Conservation (phyloP, 495 filamentous ascomycete genomes). For the Pyronema omphalodes region DNA sequence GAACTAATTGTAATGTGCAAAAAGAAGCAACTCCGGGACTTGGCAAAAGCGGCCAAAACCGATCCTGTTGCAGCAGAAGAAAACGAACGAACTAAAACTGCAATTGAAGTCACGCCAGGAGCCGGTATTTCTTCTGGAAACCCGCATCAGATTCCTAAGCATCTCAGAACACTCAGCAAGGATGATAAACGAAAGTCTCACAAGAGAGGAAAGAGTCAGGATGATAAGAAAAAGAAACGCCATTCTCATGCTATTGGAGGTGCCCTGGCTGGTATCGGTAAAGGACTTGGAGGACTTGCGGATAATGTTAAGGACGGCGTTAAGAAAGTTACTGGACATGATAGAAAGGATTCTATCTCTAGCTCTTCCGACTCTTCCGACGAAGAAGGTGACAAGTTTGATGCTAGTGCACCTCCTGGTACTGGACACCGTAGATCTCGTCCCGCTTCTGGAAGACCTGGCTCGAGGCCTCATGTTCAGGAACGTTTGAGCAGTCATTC, state of each 20-base stretch:
- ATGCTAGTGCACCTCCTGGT: too few species aligned
- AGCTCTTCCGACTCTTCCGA: too few species aligned
- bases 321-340: slow-evolving; percentile 12
- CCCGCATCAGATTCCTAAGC: slow-evolving; percentile 47
- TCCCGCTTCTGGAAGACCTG: too few species aligned
- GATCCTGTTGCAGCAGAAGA: slow-evolving; percentile 13
- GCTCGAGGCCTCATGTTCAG: too few species aligned
- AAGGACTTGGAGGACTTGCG: too few species aligned
- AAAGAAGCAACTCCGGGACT: slow-evolving; percentile 51
- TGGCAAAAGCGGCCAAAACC: slow-evolving; percentile 44
- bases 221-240: too few species aligned
- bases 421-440: too few species aligned
- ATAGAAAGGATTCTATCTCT: slow-evolving; percentile 25
- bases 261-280: too few species aligned
- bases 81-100: neutral
- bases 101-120: slow-evolving; percentile 21
- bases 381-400: too few species aligned
- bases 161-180: slow-evolving; percentile 6
- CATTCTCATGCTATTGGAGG: too few species aligned
- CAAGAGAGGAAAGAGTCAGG: slow-evolving; percentile 10
- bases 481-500: too few species aligned
- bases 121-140: slow-evolving; percentile 67
- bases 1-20: slow-evolving; percentile 62
- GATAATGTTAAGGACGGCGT: too few species aligned
- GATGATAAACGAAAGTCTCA: slow-evolving; percentile 28